These are phyloP conservation scores for Cyclostephanos tholiformis DNA, from an alignment of 108 stramenopile genomes.

Conservation along the genomic window DNA sequence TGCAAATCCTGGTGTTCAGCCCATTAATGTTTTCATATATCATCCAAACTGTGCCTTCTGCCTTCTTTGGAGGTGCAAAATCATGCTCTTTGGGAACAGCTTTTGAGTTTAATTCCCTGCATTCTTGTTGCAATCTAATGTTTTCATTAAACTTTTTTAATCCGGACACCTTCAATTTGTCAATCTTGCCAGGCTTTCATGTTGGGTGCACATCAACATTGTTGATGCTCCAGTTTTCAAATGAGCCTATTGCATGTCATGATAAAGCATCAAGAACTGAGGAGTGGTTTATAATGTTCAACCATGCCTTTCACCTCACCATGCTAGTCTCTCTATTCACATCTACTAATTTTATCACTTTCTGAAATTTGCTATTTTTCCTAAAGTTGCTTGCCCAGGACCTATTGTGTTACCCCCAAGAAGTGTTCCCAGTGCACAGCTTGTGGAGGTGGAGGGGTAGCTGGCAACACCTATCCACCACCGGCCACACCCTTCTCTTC, in stretches of 20 bases:
- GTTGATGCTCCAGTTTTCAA: background rate
- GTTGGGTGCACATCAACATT: background rate
- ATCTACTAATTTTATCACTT: no score
- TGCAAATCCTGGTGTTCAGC: background rate
- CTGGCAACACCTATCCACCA: no score
- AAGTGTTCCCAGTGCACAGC: no score
- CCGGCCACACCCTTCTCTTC: background rate
- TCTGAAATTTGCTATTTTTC: no score
- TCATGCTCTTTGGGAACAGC: background rate
- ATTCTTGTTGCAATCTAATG: background rate
- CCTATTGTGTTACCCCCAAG: no score
- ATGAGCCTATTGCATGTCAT: background rate
- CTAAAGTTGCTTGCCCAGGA: no score
- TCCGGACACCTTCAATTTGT: background rate
- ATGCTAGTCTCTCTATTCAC: no score
- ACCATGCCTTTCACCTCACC: no score
- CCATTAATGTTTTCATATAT: conserved; percentile 6
- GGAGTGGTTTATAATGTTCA: no score
- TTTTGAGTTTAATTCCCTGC: background rate
- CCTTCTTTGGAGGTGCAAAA: background rate
- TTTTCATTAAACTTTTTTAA: background rate
- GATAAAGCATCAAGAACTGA: background rate
- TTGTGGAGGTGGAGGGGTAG: no score
- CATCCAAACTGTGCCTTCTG: background rate
- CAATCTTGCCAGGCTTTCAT: background rate